Evolutionary conservation across 2,329 filamentous ascomycete species (phyloP), one percentile per base, ranked within the genome.

Genomic region (Paraconiothyrium brasiliense): DNA sequence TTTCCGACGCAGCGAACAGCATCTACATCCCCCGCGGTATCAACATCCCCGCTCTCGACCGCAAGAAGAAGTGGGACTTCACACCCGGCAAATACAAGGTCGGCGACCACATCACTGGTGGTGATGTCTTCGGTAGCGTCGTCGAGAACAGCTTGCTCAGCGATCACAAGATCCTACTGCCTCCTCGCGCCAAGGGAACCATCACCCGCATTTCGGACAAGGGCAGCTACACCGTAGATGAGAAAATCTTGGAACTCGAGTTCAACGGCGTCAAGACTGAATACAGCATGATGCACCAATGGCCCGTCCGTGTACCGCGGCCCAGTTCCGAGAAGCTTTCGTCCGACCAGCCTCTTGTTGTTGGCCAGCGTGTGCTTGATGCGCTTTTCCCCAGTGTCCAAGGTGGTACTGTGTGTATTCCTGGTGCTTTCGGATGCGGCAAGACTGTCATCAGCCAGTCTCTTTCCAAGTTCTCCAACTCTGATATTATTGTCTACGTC

Each of bases 371-470:
- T 83, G 95, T 99, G 67, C 86, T 99, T 70, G 95, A 99, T 79
- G 92, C 95, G 67, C 88, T 99, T 50, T 99, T 97, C 85, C 95
- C 95, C 57, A 91, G 91, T 84, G 95, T 99, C 10, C 93, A 97
- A 83, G 95, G 95, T 80, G 95, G 95, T 78, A 99, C 95, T 48
- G 93, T 98, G 69, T 97, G 94, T 78, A 99, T 99, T 76, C 95
- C 95, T 30, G 95, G 95, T 78, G 95, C 95, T 82, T 99, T 99
- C 79, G 95, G 95, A 68, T 99, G 95, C 76, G 95, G 95, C 78
- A 99, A 99, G 89, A 99, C 95, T 74, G 95, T 99, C 84, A 99
- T 99, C 82, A 94, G 90, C 76, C 95, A 99, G 84, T 97, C 93
- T 63, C 91, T 99, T 67, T 99, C 95, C 81, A 99, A 99, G 84